These are phyloP conservation scores for Amanita muscaria DNA, from an alignment of 768 basidiomycete species.

Conservation along the genomic window DNA sequence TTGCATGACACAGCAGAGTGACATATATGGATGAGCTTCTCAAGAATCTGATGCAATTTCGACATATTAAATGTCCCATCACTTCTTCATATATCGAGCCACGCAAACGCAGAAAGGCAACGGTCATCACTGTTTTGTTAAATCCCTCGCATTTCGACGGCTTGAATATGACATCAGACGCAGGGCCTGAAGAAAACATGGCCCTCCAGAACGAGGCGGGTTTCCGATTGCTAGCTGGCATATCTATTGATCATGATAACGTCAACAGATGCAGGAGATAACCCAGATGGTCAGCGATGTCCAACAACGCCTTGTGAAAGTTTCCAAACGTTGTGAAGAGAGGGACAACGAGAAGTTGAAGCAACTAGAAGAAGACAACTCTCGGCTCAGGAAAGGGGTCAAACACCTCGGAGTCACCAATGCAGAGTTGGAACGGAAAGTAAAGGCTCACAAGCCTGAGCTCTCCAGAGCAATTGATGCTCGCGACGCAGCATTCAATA, in stretches of 20 bases:
- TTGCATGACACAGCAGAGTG: no score
- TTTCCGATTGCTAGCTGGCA: neutral
- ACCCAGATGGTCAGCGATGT: slow-evolving; percentile 3
- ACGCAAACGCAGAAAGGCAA: no score
- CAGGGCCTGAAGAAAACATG: no score
- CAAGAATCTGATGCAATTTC: no score
- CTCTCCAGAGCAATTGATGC: slow-evolving; percentile 24
- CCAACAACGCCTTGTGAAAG: slow-evolving; percentile 12
- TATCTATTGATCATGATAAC: neutral
- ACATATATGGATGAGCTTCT: no score
- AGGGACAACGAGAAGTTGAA: slow-evolving; percentile 12
- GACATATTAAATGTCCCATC: no score
- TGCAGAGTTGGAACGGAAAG: slow-evolving; percentile 23
- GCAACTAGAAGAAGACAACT: slow-evolving; percentile 24
- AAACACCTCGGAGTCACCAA: slow-evolving; percentile 24
- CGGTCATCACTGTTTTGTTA: no score
- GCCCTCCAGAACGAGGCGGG: no score
- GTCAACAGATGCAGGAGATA: slow-evolving; percentile 1
- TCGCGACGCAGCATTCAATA: slow-evolving; percentile 23
- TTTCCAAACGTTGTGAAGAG: slow-evolving; percentile 7
- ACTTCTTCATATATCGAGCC: no score
- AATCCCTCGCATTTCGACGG: no score
- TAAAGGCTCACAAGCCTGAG: slow-evolving; percentile 21
- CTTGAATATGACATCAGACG: no score
- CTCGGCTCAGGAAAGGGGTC: slow-evolving; percentile 16